A percentile compares a stretch with the other conserved stretches of the same genome.
Evolutionary conservation across 2,329 filamentous ascomycete species (phyloP).

Genomic region (Fusarium anthophilum): DNA sequence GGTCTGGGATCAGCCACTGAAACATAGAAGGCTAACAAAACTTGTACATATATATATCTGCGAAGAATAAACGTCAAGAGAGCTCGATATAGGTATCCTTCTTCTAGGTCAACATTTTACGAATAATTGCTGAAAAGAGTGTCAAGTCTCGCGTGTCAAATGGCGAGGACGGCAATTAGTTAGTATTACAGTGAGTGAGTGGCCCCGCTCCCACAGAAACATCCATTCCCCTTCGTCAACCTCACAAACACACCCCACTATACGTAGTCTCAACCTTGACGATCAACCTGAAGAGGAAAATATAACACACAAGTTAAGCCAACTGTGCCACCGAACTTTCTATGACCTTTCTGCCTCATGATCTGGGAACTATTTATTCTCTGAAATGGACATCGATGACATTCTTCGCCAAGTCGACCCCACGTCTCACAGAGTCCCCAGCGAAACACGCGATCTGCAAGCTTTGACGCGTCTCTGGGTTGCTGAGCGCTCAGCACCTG

Average conservation of each 20-base stretch:
- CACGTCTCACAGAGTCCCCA: constrained; percentile 61
- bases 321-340: neutral
- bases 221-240: constrained; percentile 7
- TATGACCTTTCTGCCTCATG: neutral
- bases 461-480: constrained; percentile 92
- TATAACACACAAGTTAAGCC: neutral
- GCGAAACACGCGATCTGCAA: constrained; percentile 80
- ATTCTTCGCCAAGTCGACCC: constrained; percentile 80
- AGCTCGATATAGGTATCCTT: neutral
- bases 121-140: neutral
- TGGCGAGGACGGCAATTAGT: neutral
- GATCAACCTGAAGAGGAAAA: neutral
- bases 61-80: neutral
- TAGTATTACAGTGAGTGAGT: neutral
- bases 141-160: neutral
- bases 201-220: constrained; percentile 28
- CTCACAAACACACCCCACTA: constrained; percentile 19
- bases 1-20: neutral
- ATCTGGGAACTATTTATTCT: too few species aligned
- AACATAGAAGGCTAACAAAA: neutral
- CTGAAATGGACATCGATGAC: constrained; percentile 79
- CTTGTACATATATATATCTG: neutral
- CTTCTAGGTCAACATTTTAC: neutral
- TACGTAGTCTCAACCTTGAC: constrained; percentile 6
- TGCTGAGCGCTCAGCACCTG: constrained; percentile 87